phyloP scores from a whole-genome alignment of 768 basidiomycete genomes.

The Mycena kentingensis region DNA sequence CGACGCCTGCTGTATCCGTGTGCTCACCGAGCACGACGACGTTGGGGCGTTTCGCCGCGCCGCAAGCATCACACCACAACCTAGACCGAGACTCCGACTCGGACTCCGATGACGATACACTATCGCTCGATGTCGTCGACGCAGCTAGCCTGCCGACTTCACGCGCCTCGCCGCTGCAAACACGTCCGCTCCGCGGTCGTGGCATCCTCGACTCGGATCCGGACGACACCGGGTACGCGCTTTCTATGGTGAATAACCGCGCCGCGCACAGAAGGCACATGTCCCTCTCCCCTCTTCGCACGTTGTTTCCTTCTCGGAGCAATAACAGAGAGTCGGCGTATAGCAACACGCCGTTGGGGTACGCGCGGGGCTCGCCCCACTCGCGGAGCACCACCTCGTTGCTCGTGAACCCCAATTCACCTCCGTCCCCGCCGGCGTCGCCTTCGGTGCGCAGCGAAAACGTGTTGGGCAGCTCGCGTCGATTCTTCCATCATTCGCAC shows the following conservation, averaged over 20 bases:
- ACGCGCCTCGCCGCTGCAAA: conserved; percentile 27
- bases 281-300: conserved; percentile 49
- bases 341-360: no score
- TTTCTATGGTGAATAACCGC: conserved; percentile 15
- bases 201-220: conserved; percentile 33
- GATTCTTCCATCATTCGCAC: conserved; percentile 38
- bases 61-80: conserved; percentile 9
- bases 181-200: conserved; percentile 31
- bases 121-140: conserved; percentile 56
- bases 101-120: conserved; percentile 45
- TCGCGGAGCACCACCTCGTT: conserved; percentile 52
- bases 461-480: conserved; percentile 33
- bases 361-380: conserved; percentile 38
- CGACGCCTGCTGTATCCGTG: conserved; percentile 43
- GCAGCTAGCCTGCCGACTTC: conserved; percentile 30
- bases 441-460: conserved; percentile 35
- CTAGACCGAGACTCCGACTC: conserved; percentile 30
- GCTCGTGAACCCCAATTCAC: conserved; percentile 35
- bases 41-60: conserved; percentile 25
- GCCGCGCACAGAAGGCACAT: conserved; percentile 42
- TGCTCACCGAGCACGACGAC: conserved; percentile 44
- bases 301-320: conserved; percentile 44
- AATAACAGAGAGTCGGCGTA: conserved; percentile 36
- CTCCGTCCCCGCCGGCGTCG: conserved; percentile 29
- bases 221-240: conserved; percentile 24